Base-by-base conservation (phyloP, 441 rosid genomes). In the Oxalis stricta region DNA sequence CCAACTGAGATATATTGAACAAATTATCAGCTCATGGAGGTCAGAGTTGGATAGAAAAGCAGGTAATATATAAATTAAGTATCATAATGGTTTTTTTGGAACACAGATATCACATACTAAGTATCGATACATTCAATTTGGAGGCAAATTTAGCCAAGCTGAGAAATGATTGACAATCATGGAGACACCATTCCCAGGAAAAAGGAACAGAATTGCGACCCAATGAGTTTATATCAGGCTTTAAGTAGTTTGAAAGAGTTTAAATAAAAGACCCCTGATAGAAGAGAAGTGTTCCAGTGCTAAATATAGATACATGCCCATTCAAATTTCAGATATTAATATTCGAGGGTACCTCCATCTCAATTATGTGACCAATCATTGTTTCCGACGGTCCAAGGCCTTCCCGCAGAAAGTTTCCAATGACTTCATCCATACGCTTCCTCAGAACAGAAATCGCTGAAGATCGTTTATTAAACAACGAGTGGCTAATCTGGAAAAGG, bases 321-420 rank as follows among this genome's bases (percentile, higher is more conserved):
- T 15, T 10, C 5, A 19, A 41, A 33, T 8, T 12, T 45, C 28
- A 21, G 20, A 14, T 2, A 31, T 17, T 32, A 14, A 29, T 20
- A 20, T 11, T 37, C 28, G 30, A 51, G 11, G 35, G 37, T 68
- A 85, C 98, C 93, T 91, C 98, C 98, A 91, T 91, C 51, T 80
- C 96, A 48, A 85, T 69, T 46, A 91, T 69, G 61, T 80, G 84
- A 26, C 80, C 78, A 56, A 91, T 86, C 98, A 91, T 91, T 59
- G 75, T 73, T 58, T 91, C 89, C n/a, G 96, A 67, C 18, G 96
- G 98, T 50, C 76, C 87, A 64, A 91, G 93, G 48, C 98, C 96
- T 52, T 79, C 95, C 29, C 80, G 76, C 59, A 85, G 68, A 55
- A 91, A 91, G 59, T 79, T 66, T 17, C 93, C 85, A 5, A 78